Percentiles rank a stretch among this genome's conserved stretches.
Evolutionary conservation across 805 yeast species (phyloP).

Genomic region (Ogataea zsoltii): DNA sequence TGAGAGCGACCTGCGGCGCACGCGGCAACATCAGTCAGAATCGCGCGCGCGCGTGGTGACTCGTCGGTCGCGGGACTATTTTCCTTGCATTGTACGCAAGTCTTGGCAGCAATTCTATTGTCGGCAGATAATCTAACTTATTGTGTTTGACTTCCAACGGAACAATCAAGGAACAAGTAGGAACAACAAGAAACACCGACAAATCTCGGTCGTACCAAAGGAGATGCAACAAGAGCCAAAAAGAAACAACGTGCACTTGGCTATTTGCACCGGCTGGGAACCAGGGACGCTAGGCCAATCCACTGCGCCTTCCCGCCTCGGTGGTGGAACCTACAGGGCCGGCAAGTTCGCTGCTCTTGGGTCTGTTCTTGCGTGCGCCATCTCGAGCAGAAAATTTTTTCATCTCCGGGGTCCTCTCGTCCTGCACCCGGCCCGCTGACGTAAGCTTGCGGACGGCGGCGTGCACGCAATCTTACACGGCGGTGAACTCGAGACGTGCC

Average conservation of each 20-base stretch:
- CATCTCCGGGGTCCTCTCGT: too few species aligned
- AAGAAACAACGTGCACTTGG: not conserved
- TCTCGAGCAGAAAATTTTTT: too few species aligned
- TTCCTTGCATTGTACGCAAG: slow-evolving; percentile 2
- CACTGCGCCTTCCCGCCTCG: too few species aligned
- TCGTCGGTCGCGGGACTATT: slow-evolving; percentile 3
- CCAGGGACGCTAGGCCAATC: too few species aligned
- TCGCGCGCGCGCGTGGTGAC: slow-evolving; percentile 5
- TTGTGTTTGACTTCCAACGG: not conserved
- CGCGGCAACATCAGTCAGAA: not conserved
- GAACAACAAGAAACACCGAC: too few species aligned
- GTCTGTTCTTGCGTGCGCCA: too few species aligned
- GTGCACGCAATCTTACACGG: too few species aligned
- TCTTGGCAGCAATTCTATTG: slow-evolving; percentile 1
- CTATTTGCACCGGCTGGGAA: not conserved
- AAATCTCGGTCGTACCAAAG: slow-evolving; percentile 3
- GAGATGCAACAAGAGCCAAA: not conserved
- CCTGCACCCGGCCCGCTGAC: not conserved
- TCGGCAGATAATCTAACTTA: not conserved
- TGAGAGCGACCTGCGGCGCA: not conserved
- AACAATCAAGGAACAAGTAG: slow-evolving; percentile 5
- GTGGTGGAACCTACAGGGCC: too few species aligned
- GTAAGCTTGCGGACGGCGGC: not conserved
- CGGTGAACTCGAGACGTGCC: too few species aligned
- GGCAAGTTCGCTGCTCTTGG: too few species aligned